These are phyloP conservation scores for Neofusicoccum umdonicola DNA, from an alignment of 2,329 filamentous ascomycete genomes.

Conservation along the genomic window DNA sequence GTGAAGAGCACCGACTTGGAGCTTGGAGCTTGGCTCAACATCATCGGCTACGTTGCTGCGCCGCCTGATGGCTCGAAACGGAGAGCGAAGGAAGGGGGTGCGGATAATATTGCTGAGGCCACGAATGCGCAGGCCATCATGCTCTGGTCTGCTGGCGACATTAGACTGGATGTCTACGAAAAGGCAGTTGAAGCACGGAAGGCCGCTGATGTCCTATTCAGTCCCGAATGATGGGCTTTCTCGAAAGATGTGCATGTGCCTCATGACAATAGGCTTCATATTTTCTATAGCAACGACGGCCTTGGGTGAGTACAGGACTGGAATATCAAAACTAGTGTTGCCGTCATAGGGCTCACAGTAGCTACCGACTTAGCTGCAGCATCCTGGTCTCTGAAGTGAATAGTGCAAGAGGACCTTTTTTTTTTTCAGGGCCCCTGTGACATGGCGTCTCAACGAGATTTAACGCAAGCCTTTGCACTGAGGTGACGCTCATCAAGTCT, in stretches of 20 bases:
- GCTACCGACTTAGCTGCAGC: no score
- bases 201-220: not conserved
- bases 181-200: conserved; percentile 37
- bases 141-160: conserved; percentile 71
- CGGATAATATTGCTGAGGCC: conserved; percentile 6
- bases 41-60: conserved; percentile 67
- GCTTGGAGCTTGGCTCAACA: conserved; percentile 83
- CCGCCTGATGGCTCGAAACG: not conserved
- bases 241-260: not conserved
- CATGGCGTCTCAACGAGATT: no score
- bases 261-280: not conserved
- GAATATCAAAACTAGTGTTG: not conserved
- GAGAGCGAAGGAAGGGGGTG: conserved; percentile 22
- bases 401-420: no score
- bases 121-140: conserved; percentile 69
- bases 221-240: not conserved
- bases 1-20: conserved; percentile 63
- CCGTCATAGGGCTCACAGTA: not conserved
- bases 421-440: no score
- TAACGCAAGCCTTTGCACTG: no score
- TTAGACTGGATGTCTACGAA: conserved; percentile 73
- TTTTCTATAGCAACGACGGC: no score
- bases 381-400: no score
- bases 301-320: not conserved
- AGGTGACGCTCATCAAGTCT: no score